These are phyloP conservation scores for Tranzscheliella williamsii DNA, from an alignment of 1,284 basidiomycete genomes.

Conservation along the genomic window DNA sequence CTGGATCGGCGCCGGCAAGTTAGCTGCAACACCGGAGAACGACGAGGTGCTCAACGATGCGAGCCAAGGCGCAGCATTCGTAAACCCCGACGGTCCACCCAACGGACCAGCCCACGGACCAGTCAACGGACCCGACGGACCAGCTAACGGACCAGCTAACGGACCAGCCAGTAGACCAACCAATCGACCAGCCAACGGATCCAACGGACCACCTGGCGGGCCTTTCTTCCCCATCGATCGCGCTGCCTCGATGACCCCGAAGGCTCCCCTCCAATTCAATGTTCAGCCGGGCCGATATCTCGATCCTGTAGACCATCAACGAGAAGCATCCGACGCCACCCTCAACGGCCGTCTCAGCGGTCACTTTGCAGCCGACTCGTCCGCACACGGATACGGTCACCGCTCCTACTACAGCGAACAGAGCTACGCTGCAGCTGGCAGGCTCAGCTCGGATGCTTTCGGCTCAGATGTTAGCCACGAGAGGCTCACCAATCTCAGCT, in stretches of 20 bases:
- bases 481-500: conserved; percentile 8
- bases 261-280: conserved; percentile 16
- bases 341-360: conserved; percentile 17
- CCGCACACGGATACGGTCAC: background rate
- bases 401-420: background rate
- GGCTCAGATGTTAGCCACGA: conserved; percentile 15
- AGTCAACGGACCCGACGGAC: too few relatives aligned
- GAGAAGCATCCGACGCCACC: conserved; percentile 31
- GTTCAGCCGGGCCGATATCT: conserved; percentile 6
- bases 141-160: too few relatives aligned
- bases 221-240: conserved; percentile 35
- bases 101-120: too few relatives aligned
- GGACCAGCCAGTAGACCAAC: conserved; percentile 9
- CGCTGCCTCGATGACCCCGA: conserved; percentile 35
- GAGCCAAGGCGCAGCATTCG: background rate
- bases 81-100: too few relatives aligned
- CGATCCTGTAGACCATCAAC: conserved; percentile 14
- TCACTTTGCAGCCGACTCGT: background rate
- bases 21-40: background rate
- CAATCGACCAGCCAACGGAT: conserved; percentile 4
- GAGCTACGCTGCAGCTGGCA: background rate
- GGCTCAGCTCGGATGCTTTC: conserved; percentile 1
- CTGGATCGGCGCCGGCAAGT: conserved; percentile 32
- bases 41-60: background rate
- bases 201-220: background rate